Base-by-base conservation (phyloP, 208 protist genomes). In the Trypanosoma conorhini region DNA sequence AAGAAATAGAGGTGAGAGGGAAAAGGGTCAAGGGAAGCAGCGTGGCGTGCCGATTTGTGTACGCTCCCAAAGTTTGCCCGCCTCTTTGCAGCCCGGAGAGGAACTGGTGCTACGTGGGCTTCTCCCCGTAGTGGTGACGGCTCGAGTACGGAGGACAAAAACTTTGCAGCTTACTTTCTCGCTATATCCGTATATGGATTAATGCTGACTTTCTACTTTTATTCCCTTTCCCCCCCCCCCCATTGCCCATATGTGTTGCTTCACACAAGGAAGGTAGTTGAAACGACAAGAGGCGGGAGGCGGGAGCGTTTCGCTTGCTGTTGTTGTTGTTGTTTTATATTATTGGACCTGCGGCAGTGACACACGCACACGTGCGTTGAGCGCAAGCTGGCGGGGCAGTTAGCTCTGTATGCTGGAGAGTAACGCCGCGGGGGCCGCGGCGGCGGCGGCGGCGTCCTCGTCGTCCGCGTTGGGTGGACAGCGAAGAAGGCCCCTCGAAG, bases 351-450 rank as follows among this genome's bases (percentile, higher is more conserved):
- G 5, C 15, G 15, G 8, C 42, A 46, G 42, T 3, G 42, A 46
- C 42, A 46, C 42, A 46, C 42, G 13, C 5, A 46, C 42, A 46
- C 42, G 15, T 12, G 42, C 42, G 42, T 46, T 3, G 42, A 2
- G 17, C 15, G 8, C 15, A 46, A 46, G 8, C 15, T 19, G 42
- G 42, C 42, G 15, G 9, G 17, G 15, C 1, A 26, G 19, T 59
- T 42, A 3, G 0, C 50, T 28, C 22, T 63, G 40, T 30, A 63
- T 63, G 59, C 15, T 35, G 59, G 59, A 63, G 28, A 50, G 38
- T 44, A 63, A 63, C 22, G 19, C 38, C 3, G 7, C 5, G 10
- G 21, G 7, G n/a, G 59, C 35, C 35, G 13, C 35, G 21, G 59
- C 55, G 17, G 13, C 33, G 15, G 1, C 22, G 4, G 4, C 59